Percentiles rank a stretch among this genome's conserved stretches.
phyloP scores from a whole-genome alignment of 2,329 filamentous ascomycete genomes.

The Pseudogymnoascus sp. region DNA sequence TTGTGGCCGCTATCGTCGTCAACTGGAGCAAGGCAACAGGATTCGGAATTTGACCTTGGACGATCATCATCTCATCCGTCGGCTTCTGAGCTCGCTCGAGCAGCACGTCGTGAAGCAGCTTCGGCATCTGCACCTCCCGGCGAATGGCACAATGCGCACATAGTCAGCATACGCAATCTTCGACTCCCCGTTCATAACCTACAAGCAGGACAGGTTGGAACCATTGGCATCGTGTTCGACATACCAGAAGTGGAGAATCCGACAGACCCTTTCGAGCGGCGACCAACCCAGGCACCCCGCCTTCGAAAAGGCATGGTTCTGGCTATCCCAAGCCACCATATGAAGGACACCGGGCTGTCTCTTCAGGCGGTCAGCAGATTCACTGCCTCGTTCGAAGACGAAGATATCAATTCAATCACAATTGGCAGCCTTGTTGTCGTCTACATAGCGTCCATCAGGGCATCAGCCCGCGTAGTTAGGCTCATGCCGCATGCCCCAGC shows the following conservation, averaged over 20 bases:
- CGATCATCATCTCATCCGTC: slow-evolving; percentile 40
- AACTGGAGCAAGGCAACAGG: not conserved
- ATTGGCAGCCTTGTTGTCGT: slow-evolving; percentile 68
- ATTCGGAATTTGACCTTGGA: slow-evolving; percentile 33
- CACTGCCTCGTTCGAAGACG: slow-evolving; percentile 61
- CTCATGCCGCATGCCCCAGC: slow-evolving; percentile 28
- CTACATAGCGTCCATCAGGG: slow-evolving; percentile 81
- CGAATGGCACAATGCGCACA: slow-evolving; percentile 73
- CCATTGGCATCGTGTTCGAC: slow-evolving; percentile 68
- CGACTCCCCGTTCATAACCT: slow-evolving; percentile 73
- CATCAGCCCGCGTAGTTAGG: slow-evolving; percentile 66
- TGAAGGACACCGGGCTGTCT: slow-evolving; percentile 48
- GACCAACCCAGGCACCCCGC: slow-evolving; percentile 32
- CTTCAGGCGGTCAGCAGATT: slow-evolving; percentile 62
- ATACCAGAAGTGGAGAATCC: slow-evolving; percentile 30
- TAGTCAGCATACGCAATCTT: slow-evolving; percentile 83
- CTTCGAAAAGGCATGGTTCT: slow-evolving; percentile 80
- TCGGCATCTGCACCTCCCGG: slow-evolving; percentile 47
- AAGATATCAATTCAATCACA: slow-evolving; percentile 55
- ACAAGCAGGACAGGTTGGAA: slow-evolving; percentile 77
- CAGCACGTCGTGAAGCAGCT: slow-evolving; percentile 39
- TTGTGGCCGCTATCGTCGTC: not conserved
- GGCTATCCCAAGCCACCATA: slow-evolving; percentile 52
- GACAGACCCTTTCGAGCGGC: slow-evolving; percentile 27
- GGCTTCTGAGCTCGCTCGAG: slow-evolving; percentile 45